These are phyloP conservation scores for Citrullus colocynthis DNA, from an alignment of 306 rosid species.

Conservation along the genomic window DNA sequence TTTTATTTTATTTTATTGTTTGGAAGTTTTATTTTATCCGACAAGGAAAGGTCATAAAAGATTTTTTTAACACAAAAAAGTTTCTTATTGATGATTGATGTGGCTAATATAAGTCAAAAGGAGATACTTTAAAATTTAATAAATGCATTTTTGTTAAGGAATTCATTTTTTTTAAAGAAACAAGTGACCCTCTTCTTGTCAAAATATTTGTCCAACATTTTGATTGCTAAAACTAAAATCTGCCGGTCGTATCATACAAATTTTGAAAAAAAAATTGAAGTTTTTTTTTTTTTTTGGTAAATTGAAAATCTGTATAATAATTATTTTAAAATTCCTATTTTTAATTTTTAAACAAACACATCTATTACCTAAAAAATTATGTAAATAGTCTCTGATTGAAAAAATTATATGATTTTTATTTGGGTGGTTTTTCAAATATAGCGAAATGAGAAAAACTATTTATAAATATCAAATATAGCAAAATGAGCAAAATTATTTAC, in stretches of 20 bases:
- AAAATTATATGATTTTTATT: no score
- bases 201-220: background rate
- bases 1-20: background rate
- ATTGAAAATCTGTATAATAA: background rate
- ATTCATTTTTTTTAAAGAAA: background rate
- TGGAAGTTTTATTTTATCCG: background rate
- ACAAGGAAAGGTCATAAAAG: background rate
- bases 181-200: background rate
- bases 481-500: no score
- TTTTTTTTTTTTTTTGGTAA: no score
- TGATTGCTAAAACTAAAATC: background rate
- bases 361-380: no score
- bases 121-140: background rate
- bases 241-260: background rate
- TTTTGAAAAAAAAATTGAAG: background rate
- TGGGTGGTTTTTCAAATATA: no score
- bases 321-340: background rate
- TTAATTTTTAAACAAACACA: no score
- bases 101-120: conserved; percentile 4
- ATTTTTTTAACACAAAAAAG: background rate
- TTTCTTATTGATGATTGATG: background rate
- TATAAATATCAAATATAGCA: no score
- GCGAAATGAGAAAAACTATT: no score
- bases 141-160: background rate
- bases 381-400: no score